phyloP scores from a whole-genome alignment of 1,284 basidiomycete species.

The Cutaneotrichosporon dermatis region DNA sequence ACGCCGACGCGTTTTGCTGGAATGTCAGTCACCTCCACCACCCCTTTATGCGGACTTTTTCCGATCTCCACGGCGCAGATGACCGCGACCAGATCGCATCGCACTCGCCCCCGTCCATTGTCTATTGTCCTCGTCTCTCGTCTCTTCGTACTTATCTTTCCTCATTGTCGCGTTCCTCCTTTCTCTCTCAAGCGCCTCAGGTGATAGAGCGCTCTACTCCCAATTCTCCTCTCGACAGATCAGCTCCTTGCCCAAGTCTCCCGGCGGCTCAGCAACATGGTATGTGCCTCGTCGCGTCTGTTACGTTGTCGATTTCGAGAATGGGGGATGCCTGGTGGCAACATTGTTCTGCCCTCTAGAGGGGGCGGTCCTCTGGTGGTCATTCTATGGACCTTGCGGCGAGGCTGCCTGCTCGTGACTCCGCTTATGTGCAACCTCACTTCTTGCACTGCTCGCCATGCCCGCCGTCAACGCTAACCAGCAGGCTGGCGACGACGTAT shows the following conservation, averaged over 20 bases:
- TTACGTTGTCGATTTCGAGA: no score
- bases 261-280: background rate
- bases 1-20: no score
- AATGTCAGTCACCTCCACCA: no score
- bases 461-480: background rate
- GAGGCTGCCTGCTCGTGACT: no score
- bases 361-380: no score
- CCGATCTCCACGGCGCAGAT: no score
- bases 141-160: background rate
- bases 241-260: background rate
- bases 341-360: no score
- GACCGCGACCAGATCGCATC: background rate
- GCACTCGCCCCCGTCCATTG: background rate
- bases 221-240: background rate
- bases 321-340: no score
- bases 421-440: no score
- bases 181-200: background rate
- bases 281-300: background rate
- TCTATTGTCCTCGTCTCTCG: background rate
- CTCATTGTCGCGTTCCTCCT: background rate
- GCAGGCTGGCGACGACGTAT: constrained; percentile 6
- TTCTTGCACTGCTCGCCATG: no score
- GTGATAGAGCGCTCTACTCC: background rate
- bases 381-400: no score
- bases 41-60: no score